phyloP scores from a whole-genome alignment of 495 filamentous ascomycete species.

The Neurospora africana region DNA sequence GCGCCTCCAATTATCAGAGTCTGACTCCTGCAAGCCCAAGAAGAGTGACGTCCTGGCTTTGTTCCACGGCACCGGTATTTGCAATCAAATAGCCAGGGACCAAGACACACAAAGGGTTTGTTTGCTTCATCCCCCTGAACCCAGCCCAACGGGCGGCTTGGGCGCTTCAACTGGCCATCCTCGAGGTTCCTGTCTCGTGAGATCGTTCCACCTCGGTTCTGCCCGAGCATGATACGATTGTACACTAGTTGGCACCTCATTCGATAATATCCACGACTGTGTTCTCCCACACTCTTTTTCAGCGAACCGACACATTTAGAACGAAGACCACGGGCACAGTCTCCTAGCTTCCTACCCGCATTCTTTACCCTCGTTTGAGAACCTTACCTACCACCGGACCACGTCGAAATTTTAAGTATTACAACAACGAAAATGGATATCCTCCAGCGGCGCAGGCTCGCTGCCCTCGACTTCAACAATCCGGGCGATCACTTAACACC shows the following conservation, averaged over 20 bases:
- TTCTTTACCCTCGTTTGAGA: neutral
- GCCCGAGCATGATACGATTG: neutral
- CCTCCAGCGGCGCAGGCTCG: conserved; percentile 13
- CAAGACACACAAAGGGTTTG: conserved; percentile 1
- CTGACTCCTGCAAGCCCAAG: neutral
- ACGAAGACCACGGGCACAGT: neutral
- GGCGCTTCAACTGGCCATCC: neutral
- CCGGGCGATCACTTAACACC: conserved; percentile 1
- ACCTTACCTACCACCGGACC: neutral
- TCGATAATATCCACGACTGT: neutral
- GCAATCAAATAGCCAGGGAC: neutral
- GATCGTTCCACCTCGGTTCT: neutral
- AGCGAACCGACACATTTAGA: neutral
- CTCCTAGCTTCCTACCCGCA: neutral
- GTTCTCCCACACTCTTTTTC: neutral
- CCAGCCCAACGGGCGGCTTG: neutral
- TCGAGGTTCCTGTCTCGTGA: neutral
- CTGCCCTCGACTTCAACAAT: conserved; percentile 6
- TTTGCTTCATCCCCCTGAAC: neutral
- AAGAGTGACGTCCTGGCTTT: conserved; percentile 4
- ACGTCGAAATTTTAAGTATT: neutral
- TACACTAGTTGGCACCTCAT: neutral
- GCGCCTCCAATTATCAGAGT: neutral
- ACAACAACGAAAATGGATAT: conserved; percentile 12
- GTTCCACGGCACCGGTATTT: conserved; percentile 1